Percentiles rank a stretch among this genome's conserved stretches.
Evolutionary conservation across 306 rosid species (phyloP).

Genomic region (Cucumis sativus): Cucumber_9930_V3 NC_026657.2:11544501-11545000

Average conservation of each 20-base stretch:
- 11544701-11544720: neutral
- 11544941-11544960: neutral
- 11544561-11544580: no score
- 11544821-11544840: neutral
- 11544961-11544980: neutral
- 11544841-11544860: neutral
- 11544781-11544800: neutral
- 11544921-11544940: neutral
- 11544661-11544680: neutral
- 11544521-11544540: no score
- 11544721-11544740: neutral
- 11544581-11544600: no score
- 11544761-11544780: neutral
- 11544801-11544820: neutral
- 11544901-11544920: neutral
- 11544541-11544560: no score
- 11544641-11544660: neutral
- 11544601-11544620: neutral
- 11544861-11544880: neutral
- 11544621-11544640: neutral
- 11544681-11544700: neutral
- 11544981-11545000: conserved; percentile 32
- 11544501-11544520: no score
- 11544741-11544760: neutral
- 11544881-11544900: neutral